Percentiles rank a stretch among this genome's conserved stretches.
These are phyloP conservation scores for Polygonum aviculare DNA, from an alignment of 148 eudicot species.

Conservation along the genomic window DNA sequence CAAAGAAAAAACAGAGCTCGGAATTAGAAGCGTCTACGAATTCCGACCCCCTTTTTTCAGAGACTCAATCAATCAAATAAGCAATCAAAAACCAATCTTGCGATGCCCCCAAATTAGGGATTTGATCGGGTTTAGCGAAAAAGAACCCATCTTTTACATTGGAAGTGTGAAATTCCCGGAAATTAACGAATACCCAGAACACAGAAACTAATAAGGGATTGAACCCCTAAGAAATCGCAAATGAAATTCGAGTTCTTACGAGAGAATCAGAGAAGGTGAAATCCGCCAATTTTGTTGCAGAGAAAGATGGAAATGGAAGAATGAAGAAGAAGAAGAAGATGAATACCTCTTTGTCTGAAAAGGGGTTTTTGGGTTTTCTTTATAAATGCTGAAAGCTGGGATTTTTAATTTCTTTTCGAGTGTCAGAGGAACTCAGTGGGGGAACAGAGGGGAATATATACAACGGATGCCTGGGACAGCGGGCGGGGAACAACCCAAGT, in stretches of 20 bases:
- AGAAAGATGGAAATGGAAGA: neutral
- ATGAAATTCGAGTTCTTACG: neutral
- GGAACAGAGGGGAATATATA: neutral
- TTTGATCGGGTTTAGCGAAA: neutral
- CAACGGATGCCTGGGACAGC: conserved; percentile 6
- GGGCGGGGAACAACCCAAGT: neutral
- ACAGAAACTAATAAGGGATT: neutral
- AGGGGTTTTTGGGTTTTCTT: neutral
- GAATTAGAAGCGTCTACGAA: neutral
- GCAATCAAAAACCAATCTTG: neutral
- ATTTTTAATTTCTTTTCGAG: neutral
- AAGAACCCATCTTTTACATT: neutral
- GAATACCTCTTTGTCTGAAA: neutral
- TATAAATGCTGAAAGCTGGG: neutral
- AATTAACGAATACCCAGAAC: neutral
- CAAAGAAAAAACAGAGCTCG: neutral
- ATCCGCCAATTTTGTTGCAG: neutral
- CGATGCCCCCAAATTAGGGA: neutral
- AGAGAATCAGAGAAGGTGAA: neutral
- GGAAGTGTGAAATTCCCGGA: neutral
- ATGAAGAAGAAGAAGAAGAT: neutral
- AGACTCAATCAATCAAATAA: neutral
- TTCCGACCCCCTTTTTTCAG: neutral
- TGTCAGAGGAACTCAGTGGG: neutral
- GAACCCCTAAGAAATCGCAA: neutral